Percentiles rank a stretch among this genome's conserved stretches.
Evolutionary conservation across 2,329 filamentous ascomycete species (phyloP).

Genomic region (Penicillium sp.): DNA sequence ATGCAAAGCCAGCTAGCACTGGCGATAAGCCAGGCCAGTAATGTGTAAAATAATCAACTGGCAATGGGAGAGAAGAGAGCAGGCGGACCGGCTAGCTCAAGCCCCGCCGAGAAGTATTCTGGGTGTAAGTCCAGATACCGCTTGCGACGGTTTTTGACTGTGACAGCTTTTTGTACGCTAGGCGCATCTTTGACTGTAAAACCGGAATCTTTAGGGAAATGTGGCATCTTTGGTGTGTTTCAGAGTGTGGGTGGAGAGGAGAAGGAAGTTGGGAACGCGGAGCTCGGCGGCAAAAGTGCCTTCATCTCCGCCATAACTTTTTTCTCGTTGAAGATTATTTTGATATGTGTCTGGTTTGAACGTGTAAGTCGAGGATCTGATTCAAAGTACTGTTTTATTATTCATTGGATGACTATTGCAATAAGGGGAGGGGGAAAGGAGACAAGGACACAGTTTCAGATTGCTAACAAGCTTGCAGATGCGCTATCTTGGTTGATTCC

Average conservation of each 20-base stretch:
- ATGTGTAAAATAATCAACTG: slow-evolving; percentile 13
- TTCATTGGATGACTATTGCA: neutral
- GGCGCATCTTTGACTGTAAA: slow-evolving; percentile 18
- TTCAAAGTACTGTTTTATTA: neutral
- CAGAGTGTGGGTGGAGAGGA: slow-evolving; percentile 13
- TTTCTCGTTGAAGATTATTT: slow-evolving; percentile 10
- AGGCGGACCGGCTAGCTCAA: slow-evolving; percentile 61
- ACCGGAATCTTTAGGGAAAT: slow-evolving; percentile 38
- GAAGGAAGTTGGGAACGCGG: slow-evolving; percentile 25
- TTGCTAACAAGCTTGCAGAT: slow-evolving; percentile 13
- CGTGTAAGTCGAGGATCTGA: slow-evolving; percentile 18
- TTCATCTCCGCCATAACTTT: slow-evolving; percentile 18
- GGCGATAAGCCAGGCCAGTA: neutral
- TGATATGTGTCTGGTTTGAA: slow-evolving; percentile 18
- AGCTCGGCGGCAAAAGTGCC: slow-evolving; percentile 31
- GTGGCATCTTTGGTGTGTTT: slow-evolving; percentile 34
- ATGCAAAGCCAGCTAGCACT: slow-evolving; percentile 12
- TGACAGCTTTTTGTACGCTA: slow-evolving; percentile 44
- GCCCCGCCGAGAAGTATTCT: slow-evolving; percentile 66
- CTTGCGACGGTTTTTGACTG: slow-evolving; percentile 72
- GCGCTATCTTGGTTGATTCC: slow-evolving; percentile 6
- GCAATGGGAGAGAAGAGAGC: slow-evolving; percentile 29
- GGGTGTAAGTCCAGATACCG: slow-evolving; percentile 72
- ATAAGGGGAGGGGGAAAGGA: neutral
- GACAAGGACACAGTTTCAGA: slow-evolving; percentile 9